Percentiles rank a stretch among this genome's conserved stretches.
Conservation (phyloP, 495 filamentous ascomycete species). For the Lasiosphaeris hirsuta region DNA sequence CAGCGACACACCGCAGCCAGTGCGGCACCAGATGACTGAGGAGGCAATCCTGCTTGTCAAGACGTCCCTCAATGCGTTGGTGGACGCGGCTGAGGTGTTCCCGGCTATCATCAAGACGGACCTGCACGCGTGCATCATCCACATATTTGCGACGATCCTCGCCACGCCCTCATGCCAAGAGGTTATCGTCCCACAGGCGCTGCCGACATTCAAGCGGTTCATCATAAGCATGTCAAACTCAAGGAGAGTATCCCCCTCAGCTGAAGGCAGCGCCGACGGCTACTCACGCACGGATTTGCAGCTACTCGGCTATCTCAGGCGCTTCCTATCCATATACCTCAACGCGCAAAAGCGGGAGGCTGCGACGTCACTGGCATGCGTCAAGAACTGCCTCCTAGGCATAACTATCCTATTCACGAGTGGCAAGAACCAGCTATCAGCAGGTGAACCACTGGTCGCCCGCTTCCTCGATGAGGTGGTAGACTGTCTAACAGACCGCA, state of each 20-base stretch:
- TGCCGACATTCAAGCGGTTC: constrained; percentile 91
- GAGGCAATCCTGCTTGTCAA: constrained; percentile 80
- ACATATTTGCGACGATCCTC: constrained; percentile 93
- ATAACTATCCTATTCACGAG: constrained; percentile 85
- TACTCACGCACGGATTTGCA: constrained; percentile 45
- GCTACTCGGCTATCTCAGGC: constrained; percentile 67
- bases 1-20: constrained; percentile 66
- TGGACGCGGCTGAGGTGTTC: constrained; percentile 92
- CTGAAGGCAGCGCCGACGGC: constrained; percentile 27
- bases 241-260: constrained; percentile 14
- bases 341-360: constrained; percentile 80
- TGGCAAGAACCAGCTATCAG: constrained; percentile 65
- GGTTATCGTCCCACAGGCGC: constrained; percentile 81
- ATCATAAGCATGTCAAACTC: constrained; percentile 64
- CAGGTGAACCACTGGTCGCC: constrained; percentile 66
- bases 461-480: constrained; percentile 71
- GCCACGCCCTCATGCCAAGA: constrained; percentile 82
- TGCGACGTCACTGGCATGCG: constrained; percentile 76
- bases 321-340: constrained; percentile 75
- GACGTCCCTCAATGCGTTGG: constrained; percentile 77
- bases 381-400: constrained; percentile 87
- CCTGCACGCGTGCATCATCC: constrained; percentile 91
- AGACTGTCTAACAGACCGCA: constrained; percentile 77
- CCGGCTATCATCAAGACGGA: constrained; percentile 95
- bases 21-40: constrained; percentile 70